Conservation (phyloP, 108 stramenopile species). For the Skeletonema grethae region DNA sequence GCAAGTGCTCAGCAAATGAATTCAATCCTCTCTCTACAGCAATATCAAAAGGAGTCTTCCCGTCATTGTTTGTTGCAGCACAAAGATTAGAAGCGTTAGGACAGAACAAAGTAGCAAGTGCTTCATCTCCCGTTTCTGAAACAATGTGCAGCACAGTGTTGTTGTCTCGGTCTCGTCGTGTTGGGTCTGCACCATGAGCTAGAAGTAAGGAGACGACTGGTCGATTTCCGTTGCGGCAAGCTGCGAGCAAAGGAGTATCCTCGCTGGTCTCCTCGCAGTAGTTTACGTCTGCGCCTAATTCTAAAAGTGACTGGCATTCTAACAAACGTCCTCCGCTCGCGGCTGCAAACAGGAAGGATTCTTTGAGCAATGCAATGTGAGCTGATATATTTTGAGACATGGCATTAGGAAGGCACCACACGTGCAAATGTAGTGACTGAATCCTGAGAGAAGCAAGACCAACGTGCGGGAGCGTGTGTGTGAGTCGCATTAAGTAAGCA, state of each 20-base stretch:
- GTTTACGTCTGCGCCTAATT: constrained; percentile 31
- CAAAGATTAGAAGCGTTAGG: constrained; percentile 20
- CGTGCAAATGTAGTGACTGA: no score
- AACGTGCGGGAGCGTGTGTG: no score
- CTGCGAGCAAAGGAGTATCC: constrained; percentile 47
- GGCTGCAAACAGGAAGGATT: constrained; percentile 54
- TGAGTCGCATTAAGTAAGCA: no score
- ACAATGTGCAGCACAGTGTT: constrained; percentile 41
- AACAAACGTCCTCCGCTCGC: constrained; percentile 37
- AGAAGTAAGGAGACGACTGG: constrained; percentile 39
- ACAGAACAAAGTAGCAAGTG: constrained; percentile 32
- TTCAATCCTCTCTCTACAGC: constrained; percentile 16
- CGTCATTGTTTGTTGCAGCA: constrained; percentile 11
- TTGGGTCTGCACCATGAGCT: constrained; percentile 46
- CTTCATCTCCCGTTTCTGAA: constrained; percentile 25
- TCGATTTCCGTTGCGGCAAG: constrained; percentile 20
- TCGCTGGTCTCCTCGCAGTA: constrained; percentile 20
- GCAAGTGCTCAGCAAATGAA: constrained; percentile 23
- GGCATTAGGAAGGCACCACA: no score
- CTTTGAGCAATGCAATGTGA: constrained; percentile 44
- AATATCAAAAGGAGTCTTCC: constrained; percentile 30
- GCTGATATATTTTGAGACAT: neutral
- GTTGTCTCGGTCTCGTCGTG: neutral
- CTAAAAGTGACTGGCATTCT: constrained; percentile 38
- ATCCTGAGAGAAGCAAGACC: no score